Conservation (phyloP, 75 land plant genomes). For the Pseudotsuga menziesii region DNA sequence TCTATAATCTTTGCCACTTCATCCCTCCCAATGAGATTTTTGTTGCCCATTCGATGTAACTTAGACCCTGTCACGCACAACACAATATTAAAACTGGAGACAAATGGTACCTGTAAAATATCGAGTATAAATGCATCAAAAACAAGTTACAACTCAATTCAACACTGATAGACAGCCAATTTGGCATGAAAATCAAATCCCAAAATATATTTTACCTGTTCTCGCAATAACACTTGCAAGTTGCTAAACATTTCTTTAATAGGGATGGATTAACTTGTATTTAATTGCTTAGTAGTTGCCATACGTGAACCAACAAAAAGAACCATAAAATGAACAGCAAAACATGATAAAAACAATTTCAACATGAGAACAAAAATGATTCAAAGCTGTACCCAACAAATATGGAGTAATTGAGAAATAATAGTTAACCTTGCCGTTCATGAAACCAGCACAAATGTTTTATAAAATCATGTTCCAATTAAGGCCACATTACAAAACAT, state of each 20-base stretch:
- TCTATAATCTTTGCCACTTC: conserved; percentile 64
- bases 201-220: background rate
- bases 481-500: background rate
- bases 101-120: background rate
- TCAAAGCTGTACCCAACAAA: background rate
- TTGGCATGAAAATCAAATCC: background rate
- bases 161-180: background rate
- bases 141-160: background rate
- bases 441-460: background rate
- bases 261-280: background rate
- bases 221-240: background rate
- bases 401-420: background rate
- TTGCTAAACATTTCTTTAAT: background rate
- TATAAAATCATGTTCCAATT: background rate
- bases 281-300: no score
- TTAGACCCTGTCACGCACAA: conserved; percentile 11
- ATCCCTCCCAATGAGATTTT: conserved; percentile 55
- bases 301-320: no score
- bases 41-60: conserved; percentile 33
- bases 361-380: no score
- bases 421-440: background rate
- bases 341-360: no score
- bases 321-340: no score
- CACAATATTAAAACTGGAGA: background rate
- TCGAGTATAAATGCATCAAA: background rate